Base-by-base conservation (phyloP, 495 filamentous ascomycete species). In the Hypoxylon cercidicola region DNA sequence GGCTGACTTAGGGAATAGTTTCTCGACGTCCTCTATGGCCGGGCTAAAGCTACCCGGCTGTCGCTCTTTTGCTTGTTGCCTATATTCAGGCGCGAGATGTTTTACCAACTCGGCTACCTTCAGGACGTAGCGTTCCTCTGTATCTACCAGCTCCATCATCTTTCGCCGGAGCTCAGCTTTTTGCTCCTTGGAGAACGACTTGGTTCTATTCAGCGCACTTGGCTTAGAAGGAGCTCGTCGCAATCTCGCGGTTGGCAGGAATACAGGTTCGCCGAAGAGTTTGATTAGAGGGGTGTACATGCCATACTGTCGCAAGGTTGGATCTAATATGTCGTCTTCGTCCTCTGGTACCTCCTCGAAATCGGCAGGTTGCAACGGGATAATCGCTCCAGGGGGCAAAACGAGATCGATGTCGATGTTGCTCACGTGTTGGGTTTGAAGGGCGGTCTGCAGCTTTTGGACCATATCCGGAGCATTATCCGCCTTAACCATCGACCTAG, bases 361-460 rank as follows among this genome's bases (percentile, higher is more conserved):
- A 19, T 85, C 82, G 8, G 66, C 64, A 45, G 81, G 69, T 37
- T 83, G 80, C 19, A 85, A 77, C 9, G 82, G 80, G 52, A 87
- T 76, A 37, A 96, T 94, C 4, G 88, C 82, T 7, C 89, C 90
- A 3, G 87, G 78, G 9, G 95, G 93, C 35, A 97, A 76, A 16
- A 97, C 86, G 18, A 98, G 83, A 74, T 99, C 94, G 23, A 97
- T 71, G 74, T 99, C 95, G 55, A 96, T 77, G 84, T 92, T 93
- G 52, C 87, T 89, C 60, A 93, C 79, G 62, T 86, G 87, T 69
- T 92, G 91, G 28, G 91, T 89, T 49, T 88, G 87, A 52, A 95
- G 85, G 16, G 93, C 89, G 32, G 81, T 79, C 34, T 87, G 82
- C 51, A 98, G 80, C 55, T 89, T 87, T 8, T 81, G 76, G 43